Conservation (phyloP, 2,329 filamentous ascomycete genomes). For the Claviceps lovelessii region DNA sequence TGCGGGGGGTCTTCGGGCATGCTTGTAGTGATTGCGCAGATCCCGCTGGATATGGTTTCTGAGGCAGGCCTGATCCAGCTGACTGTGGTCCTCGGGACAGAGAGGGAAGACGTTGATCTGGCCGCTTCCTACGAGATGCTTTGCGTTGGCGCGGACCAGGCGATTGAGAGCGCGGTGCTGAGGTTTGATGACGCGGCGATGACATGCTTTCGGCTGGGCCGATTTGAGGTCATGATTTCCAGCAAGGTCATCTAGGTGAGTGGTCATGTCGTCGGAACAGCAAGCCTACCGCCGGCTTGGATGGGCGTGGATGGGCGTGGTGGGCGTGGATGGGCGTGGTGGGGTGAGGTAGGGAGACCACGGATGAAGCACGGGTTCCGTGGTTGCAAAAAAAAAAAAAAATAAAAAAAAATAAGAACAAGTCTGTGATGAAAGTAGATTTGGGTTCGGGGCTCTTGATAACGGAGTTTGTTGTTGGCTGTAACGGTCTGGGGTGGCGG, state of each 20-base stretch:
- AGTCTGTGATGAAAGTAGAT: not conserved
- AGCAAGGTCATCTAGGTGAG: not conserved
- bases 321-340: not conserved
- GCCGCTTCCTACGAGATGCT: conserved; percentile 14
- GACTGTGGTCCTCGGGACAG: conserved; percentile 3
- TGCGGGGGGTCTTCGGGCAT: not conserved
- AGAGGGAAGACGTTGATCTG: conserved; percentile 3
- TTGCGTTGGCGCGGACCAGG: conserved; percentile 18
- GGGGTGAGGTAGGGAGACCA: no score
- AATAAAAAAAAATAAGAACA: no score
- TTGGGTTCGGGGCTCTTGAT: no score
- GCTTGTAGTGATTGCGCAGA: conserved; percentile 4
- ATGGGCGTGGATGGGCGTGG: not conserved
- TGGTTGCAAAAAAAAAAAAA: no score
- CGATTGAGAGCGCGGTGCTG: conserved; percentile 9
- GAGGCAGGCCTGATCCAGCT: conserved; percentile 11
- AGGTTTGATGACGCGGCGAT: conserved; percentile 1
- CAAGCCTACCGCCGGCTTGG: not conserved
- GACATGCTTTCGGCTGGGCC: not conserved
- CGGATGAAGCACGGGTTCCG: no score
- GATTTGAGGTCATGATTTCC: not conserved
- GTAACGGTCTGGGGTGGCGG: no score
- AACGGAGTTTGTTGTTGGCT: no score
- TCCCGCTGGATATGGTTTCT: conserved; percentile 6
- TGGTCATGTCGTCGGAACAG: not conserved